A percentile compares a stretch with the other conserved stretches of the same genome.
These are phyloP conservation scores for Colletotrichum simmondsii DNA, from an alignment of 2,329 filamentous ascomycete genomes.

Conservation along the genomic window DNA sequence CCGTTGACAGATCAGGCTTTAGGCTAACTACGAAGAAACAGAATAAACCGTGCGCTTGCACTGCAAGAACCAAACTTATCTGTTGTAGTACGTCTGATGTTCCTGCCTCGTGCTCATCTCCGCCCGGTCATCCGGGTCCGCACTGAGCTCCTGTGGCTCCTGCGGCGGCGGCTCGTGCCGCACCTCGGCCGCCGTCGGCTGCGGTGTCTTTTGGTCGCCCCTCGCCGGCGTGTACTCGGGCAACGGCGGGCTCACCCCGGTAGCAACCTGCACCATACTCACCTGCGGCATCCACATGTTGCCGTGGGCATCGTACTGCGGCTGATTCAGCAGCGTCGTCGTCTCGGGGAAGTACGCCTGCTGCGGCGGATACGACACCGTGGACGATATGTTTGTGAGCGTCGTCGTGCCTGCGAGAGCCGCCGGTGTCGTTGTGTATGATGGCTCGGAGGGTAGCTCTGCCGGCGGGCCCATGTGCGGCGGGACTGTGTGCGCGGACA, in stretches of 20 bases:
- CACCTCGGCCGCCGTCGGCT: background rate
- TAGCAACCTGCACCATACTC: constrained; percentile 41
- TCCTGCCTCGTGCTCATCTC: background rate
- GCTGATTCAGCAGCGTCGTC: constrained; percentile 25
- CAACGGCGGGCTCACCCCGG: constrained; percentile 17
- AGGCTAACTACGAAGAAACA: background rate
- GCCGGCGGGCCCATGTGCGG: constrained; percentile 39
- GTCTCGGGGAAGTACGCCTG: constrained; percentile 29
- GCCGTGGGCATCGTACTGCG: constrained; percentile 45
- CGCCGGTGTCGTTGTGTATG: background rate
- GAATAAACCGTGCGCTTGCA: background rate
- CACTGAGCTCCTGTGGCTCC: constrained; percentile 32
- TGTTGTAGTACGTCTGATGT: constrained; percentile 34
- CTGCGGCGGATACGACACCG: constrained; percentile 24
- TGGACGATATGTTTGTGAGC: constrained; percentile 3
- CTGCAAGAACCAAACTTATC: background rate
- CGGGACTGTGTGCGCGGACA: constrained; percentile 20
- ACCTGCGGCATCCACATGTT: constrained; percentile 48
- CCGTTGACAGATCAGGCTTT: background rate
- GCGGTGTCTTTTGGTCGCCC: constrained; percentile 13
- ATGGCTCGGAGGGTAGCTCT: constrained; percentile 39
- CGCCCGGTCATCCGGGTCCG: constrained; percentile 1
- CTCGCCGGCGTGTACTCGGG: constrained; percentile 29
- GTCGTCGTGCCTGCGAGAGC: background rate
- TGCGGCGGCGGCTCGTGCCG: constrained; percentile 1